Evolutionary conservation across 139 green algal genomes (phyloP).

Genomic region (Coccomyxa sp.): DNA sequence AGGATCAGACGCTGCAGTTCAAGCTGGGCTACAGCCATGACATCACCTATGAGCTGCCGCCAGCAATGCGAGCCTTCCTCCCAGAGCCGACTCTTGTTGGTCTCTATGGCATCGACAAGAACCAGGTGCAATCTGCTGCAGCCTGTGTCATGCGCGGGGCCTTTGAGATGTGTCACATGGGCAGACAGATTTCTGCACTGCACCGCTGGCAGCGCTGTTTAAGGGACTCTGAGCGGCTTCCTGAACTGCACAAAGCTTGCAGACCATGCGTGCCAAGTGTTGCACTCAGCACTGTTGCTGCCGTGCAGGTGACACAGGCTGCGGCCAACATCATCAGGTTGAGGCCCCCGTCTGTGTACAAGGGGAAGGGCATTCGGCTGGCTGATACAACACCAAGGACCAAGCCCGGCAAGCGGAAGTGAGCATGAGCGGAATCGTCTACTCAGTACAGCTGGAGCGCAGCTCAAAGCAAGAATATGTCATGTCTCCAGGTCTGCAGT

Average conservation of each 20-base stretch:
- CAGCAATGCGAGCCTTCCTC: slow-evolving; percentile 5
- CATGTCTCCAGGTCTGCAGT: no score
- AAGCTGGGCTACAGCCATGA: slow-evolving; percentile 17
- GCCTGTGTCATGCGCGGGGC: no score
- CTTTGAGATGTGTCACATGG: no score
- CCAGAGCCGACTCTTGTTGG: slow-evolving; percentile 10
- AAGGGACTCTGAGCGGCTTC: background rate
- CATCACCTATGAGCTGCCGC: background rate
- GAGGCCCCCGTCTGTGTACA: slow-evolving; percentile 15
- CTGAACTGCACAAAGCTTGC: background rate
- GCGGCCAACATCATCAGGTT: slow-evolving; percentile 5
- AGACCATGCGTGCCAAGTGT: no score
- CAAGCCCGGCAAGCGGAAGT: slow-evolving; percentile 17
- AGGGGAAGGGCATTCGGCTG: slow-evolving; percentile 13
- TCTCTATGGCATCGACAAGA: slow-evolving; percentile 14
- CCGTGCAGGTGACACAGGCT: slow-evolving; percentile 18
- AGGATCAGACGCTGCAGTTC: background rate
- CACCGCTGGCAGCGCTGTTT: no score
- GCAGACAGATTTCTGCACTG: no score
- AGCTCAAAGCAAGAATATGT: no score
- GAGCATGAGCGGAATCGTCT: background rate
- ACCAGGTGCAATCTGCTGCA: no score
- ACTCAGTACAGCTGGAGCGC: no score
- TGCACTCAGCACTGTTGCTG: no score
- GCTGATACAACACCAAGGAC: background rate